Base-by-base conservation (phyloP, 208 protist species). In the Angomonas deanei region DNA sequence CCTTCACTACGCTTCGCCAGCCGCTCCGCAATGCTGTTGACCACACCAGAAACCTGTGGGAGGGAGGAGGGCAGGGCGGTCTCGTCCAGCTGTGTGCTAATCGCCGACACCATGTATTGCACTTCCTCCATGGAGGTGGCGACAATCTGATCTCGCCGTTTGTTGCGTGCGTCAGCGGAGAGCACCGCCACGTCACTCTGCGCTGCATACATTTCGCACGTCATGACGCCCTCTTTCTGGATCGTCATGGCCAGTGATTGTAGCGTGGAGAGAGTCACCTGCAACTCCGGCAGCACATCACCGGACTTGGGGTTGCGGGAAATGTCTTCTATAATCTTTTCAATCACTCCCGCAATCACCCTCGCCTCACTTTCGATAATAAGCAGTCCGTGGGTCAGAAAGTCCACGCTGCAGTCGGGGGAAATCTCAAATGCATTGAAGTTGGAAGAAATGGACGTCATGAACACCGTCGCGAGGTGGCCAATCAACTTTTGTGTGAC, bases 361-460 rank as follows among this genome's bases (percentile, higher is more conserved):
- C 78, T 66, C 23, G 68, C 86, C 72, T 95, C 85, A 23, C 82
- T 84, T 68, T 95, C 88, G 3, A 92, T 62, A 15, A 95, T 73
- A 23, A 90, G 63, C 23, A 82, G 54, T 28, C 86, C 88, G 57
- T 91, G 60, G 31, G 70, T 59, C 21, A 90, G 56, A 59, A 92
- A 95, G 60, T 62, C 81, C 4, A 55, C 30, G 67, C 88, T 95
- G 64, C 85, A 92, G 69, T 92, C 82, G 3, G 65, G 46, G 4
- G 85, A 92, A 33, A 95, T 70, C 76, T 95, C 88, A 48, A 92
- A 89, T 8, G 67, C 74, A 63, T 90, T 92, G 50, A 82, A 64
- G 70, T 89, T 75, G n/a, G 60, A 61, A 30, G 78, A 85, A 47
- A 91, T 54, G 23, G 84, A 67, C 5, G 84, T 82, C 30, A 92